Evolutionary conservation across 805 yeast genomes (phyloP).

Genomic region (Yarrowia bubula): DNA sequence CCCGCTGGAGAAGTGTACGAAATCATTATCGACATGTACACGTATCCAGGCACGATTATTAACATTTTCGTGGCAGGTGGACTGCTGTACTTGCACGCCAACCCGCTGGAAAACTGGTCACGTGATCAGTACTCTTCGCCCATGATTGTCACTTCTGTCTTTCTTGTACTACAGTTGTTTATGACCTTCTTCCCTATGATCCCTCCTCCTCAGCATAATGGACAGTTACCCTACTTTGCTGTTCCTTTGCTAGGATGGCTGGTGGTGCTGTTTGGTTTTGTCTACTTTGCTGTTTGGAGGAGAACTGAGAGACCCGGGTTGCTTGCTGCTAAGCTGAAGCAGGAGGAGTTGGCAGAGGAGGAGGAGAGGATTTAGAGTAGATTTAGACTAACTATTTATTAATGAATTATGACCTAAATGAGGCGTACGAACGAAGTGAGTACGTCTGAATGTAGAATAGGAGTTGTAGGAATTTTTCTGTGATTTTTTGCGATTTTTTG

Average conservation of each 20-base stretch:
- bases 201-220: slow-evolving; percentile 46
- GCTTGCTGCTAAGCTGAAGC: neutral
- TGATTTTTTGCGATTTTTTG: no score
- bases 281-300: slow-evolving; percentile 2
- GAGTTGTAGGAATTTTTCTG: no score
- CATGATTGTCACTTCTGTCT: slow-evolving; percentile 39
- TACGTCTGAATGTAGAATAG: no score
- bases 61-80: slow-evolving; percentile 54
- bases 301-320: neutral
- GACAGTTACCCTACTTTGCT: slow-evolving; percentile 53
- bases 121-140: slow-evolving; percentile 37
- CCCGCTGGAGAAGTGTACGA: slow-evolving; percentile 65
- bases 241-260: slow-evolving; percentile 51
- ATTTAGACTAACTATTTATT: neutral
- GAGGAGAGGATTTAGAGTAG: neutral
- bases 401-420: neutral
- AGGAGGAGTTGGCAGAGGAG: neutral
- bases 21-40: slow-evolving; percentile 58
- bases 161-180: slow-evolving; percentile 48
- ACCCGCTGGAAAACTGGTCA: slow-evolving; percentile 46
- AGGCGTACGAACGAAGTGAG: no score
- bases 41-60: slow-evolving; percentile 64
- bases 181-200: slow-evolving; percentile 57
- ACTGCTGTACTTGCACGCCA: slow-evolving; percentile 50
- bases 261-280: neutral